Conservation (phyloP, 352 stramenopile species). For the Pythium folliculosum region DNA sequence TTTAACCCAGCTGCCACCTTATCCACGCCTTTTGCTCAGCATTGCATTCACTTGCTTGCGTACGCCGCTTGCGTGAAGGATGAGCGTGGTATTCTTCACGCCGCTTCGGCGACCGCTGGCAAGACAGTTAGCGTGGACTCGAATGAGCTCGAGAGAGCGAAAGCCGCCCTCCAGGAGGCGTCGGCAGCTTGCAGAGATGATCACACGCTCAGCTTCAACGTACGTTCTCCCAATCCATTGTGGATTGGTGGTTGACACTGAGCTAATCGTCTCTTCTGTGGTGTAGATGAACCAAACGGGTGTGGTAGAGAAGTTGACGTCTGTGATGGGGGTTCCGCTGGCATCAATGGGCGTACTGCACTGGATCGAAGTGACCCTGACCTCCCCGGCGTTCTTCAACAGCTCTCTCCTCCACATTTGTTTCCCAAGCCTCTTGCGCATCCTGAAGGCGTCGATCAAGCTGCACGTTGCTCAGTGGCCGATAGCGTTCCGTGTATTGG, state of each 20-base stretch:
- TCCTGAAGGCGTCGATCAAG: slow-evolving; percentile 80
- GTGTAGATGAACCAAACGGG: slow-evolving; percentile 84
- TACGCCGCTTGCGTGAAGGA: slow-evolving; percentile 80
- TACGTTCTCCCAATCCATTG: slow-evolving; percentile 30
- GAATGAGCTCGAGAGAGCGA: slow-evolving; percentile 60
- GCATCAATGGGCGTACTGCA: slow-evolving; percentile 87
- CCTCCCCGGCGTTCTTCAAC: slow-evolving; percentile 74
- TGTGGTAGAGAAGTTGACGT: slow-evolving; percentile 78
- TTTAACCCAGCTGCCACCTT: slow-evolving; percentile 79
- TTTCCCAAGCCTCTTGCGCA: slow-evolving; percentile 77
- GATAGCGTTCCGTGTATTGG: slow-evolving; percentile 78
- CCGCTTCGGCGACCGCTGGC: slow-evolving; percentile 12
- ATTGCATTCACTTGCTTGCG: slow-evolving; percentile 72
- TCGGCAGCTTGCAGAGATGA: slow-evolving; percentile 84
- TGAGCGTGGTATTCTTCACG: slow-evolving; percentile 74
- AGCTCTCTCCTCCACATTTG: slow-evolving; percentile 85
- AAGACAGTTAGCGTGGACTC: slow-evolving; percentile 46
- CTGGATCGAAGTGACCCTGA: slow-evolving; percentile 81
- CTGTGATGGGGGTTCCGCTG: slow-evolving; percentile 76
- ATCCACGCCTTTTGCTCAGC: slow-evolving; percentile 53
- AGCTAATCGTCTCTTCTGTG: neutral
- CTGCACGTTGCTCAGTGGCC: slow-evolving; percentile 81
- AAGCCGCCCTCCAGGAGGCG: slow-evolving; percentile 67
- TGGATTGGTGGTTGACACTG: neutral
- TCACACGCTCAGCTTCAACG: slow-evolving; percentile 86